These are phyloP conservation scores for Erythrophleum ivorense DNA, from an alignment of 331 rosid species.

Conservation along the genomic window DNA sequence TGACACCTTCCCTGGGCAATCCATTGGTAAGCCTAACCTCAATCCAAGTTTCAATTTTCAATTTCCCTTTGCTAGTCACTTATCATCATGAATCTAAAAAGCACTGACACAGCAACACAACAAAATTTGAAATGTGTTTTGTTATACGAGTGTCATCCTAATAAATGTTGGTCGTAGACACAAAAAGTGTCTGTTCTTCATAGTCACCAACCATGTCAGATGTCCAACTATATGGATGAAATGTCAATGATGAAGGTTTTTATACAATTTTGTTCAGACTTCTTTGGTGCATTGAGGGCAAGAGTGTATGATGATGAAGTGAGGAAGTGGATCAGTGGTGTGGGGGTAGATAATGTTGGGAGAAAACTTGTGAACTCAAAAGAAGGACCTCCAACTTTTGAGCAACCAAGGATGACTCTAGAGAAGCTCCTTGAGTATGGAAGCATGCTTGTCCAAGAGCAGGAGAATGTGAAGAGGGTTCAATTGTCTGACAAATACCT, in stretches of 20 bases:
- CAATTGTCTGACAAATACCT: constrained; percentile 89
- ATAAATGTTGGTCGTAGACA: no score
- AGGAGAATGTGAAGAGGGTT: constrained; percentile 97
- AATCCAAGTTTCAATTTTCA: neutral
- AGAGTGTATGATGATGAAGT: constrained; percentile 98
- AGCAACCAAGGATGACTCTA: constrained; percentile 80
- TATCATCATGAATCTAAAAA: neutral
- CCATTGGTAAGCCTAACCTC: constrained; percentile 68
- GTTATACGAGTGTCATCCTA: no score
- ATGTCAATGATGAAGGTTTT: neutral
- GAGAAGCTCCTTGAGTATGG: constrained; percentile 85
- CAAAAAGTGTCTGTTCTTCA: no score
- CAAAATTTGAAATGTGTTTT: no score
- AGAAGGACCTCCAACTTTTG: constrained; percentile 92
- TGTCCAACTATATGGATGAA: neutral
- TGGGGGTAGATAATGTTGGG: constrained; percentile 76
- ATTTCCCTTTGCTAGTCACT: neutral
- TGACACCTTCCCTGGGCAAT: constrained; percentile 94
- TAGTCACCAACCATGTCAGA: neutral
- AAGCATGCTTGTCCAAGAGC: constrained; percentile 86
- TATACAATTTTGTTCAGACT: constrained; percentile 54
- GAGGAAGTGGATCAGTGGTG: constrained; percentile 74
- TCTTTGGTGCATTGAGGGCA: constrained; percentile 94
- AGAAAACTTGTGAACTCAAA: constrained; percentile 90
- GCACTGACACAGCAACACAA: neutral